phyloP scores from a whole-genome alignment of 768 basidiomycete genomes.

The Boletus rubroflammeus region DNA sequence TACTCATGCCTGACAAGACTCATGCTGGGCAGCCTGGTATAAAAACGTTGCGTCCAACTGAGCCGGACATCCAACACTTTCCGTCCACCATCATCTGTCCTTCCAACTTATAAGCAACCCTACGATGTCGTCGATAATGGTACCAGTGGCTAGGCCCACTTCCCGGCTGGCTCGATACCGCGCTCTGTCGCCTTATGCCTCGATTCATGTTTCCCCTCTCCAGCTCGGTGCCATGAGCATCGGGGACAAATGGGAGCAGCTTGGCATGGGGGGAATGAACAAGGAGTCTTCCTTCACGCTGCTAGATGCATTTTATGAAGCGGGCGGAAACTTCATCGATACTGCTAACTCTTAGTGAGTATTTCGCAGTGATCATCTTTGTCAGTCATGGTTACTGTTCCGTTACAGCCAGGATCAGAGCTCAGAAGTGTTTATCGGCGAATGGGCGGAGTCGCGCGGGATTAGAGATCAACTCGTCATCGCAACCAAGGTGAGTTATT shows the following conservation, averaged over 20 bases:
- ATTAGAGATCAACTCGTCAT: neutral
- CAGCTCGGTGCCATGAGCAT: neutral
- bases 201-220: neutral
- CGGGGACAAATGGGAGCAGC: neutral
- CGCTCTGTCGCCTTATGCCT: neutral
- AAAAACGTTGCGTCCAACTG: too few relatives aligned
- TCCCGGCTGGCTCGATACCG: slow-evolving; percentile 6
- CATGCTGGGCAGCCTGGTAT: too few relatives aligned
- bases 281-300: neutral
- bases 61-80: neutral
- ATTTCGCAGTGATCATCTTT: neutral
- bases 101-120: too few relatives aligned
- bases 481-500: neutral
- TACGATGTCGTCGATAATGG: neutral
- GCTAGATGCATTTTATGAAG: neutral
- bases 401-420: neutral
- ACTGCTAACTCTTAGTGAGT: neutral
- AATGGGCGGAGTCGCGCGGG: neutral
- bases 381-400: neutral
- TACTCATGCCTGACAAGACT: too few relatives aligned
- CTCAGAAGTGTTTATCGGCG: neutral
- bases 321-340: neutral
- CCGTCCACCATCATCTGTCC: too few relatives aligned
- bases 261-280: neutral
- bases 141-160: slow-evolving; percentile 22